phyloP scores from a whole-genome alignment of 1,139 yeast species.

The Blastobotrys malaysiensis region DNA sequence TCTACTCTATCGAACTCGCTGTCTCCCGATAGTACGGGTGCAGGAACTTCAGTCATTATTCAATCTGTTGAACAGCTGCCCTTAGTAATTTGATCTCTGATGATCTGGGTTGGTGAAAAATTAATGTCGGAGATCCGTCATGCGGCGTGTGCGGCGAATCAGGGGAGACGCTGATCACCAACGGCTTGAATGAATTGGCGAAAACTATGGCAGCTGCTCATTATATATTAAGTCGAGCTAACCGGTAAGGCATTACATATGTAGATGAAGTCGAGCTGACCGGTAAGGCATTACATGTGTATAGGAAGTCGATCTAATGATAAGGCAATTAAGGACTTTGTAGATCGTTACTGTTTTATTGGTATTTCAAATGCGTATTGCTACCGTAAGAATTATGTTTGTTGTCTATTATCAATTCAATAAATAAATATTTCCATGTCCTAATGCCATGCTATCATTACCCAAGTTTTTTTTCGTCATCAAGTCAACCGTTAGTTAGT shows the following conservation, averaged over 20 bases:
- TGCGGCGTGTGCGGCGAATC: not conserved
- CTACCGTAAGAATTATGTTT: not conserved
- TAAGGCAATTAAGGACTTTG: too few relatives aligned
- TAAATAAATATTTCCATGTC: not conserved
- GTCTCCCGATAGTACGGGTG: slow-evolving; percentile 57
- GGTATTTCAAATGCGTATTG: not conserved
- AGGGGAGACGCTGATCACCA: not conserved
- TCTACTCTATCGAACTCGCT: slow-evolving; percentile 51
- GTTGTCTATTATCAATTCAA: not conserved
- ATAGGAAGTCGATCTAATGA: too few relatives aligned
- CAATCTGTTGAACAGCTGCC: not conserved
- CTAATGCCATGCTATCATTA: not conserved
- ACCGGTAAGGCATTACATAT: too few relatives aligned
- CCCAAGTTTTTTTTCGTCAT: slow-evolving; percentile 1
- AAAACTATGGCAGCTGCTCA: too few relatives aligned
- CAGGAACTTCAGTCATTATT: slow-evolving; percentile 28
- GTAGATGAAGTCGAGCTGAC: too few relatives aligned
- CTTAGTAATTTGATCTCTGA: not conserved
- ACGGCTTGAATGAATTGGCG: not conserved
- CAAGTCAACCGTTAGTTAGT: not conserved
- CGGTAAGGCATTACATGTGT: too few relatives aligned
- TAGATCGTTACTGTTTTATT: not conserved
- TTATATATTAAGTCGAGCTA: too few relatives aligned
- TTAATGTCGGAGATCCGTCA: not conserved
- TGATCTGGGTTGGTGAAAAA: not conserved